These are phyloP conservation scores for Exophiala calicioides DNA, from an alignment of 2,329 filamentous ascomycete genomes.

Conservation along the genomic window DNA sequence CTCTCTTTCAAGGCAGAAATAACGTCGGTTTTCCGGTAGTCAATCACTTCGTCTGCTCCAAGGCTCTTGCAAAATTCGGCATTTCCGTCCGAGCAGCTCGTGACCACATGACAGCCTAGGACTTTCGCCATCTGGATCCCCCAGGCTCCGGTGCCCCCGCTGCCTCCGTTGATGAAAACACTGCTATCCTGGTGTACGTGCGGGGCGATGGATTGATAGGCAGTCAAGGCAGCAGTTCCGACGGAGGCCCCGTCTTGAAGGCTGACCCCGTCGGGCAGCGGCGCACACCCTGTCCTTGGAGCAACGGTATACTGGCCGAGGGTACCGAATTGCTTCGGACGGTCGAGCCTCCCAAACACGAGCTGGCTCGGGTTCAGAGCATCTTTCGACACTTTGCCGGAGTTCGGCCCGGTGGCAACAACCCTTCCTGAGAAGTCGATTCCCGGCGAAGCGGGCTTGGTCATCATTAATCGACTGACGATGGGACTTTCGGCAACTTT, in stretches of 20 bases:
- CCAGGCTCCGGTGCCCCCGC: slow-evolving; percentile 62
- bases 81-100: slow-evolving; percentile 61
- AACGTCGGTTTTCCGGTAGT: slow-evolving; percentile 58
- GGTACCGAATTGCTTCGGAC: slow-evolving; percentile 42
- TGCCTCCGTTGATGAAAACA: slow-evolving; percentile 66
- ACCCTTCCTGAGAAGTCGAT: slow-evolving; percentile 54
- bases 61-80: slow-evolving; percentile 57
- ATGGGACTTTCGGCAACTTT: slow-evolving; percentile 58
- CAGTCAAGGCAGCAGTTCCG: slow-evolving; percentile 51
- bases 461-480: slow-evolving; percentile 42
- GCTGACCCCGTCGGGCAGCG: slow-evolving; percentile 47
- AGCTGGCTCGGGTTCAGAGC: slow-evolving; percentile 46
- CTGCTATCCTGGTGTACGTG: slow-evolving; percentile 53
- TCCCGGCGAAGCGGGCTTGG: slow-evolving; percentile 50
- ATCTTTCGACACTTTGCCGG: slow-evolving; percentile 35
- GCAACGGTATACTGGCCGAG: slow-evolving; percentile 48
- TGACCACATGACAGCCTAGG: slow-evolving; percentile 60
- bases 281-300: slow-evolving; percentile 36
- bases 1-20: slow-evolving; percentile 47
- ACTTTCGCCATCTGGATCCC: slow-evolving; percentile 65
- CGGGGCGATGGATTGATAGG: slow-evolving; percentile 52
- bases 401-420: slow-evolving; percentile 36
- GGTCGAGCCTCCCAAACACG: slow-evolving; percentile 47
- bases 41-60: slow-evolving; percentile 65
- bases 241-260: slow-evolving; percentile 46